phyloP scores from a whole-genome alignment of 2,329 filamentous ascomycete genomes.

The Aspergillus niger region DNA sequence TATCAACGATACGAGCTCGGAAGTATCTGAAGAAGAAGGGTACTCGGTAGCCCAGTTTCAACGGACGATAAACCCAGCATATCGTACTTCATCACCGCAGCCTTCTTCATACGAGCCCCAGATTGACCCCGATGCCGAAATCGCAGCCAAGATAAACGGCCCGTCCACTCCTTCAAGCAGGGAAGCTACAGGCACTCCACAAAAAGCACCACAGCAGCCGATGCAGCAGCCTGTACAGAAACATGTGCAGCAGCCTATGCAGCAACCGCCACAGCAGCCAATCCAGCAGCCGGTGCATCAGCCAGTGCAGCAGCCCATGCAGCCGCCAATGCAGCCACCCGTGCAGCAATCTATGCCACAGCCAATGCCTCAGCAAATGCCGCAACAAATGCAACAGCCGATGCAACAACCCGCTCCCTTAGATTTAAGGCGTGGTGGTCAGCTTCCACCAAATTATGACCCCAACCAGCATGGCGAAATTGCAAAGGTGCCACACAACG shows the following conservation, averaged over 20 bases:
- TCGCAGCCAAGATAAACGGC: conserved; percentile 66
- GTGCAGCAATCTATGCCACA: conserved; percentile 11
- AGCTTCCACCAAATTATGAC: conserved; percentile 50
- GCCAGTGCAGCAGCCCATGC: conserved; percentile 24
- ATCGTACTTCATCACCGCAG: conserved; percentile 92
- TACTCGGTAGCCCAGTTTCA: conserved; percentile 97
- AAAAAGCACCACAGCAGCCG: conserved; percentile 46
- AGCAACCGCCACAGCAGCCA: conserved; percentile 18
- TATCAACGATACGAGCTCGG: conserved; percentile 74
- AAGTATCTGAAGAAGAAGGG: conserved; percentile 85
- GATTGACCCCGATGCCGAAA: conserved; percentile 76
- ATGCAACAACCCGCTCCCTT: conserved; percentile 37
- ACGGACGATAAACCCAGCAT: conserved; percentile 90
- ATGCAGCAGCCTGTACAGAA: conserved; percentile 25
- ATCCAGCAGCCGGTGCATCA: conserved; percentile 30
- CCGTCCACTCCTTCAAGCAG: conserved; percentile 49
- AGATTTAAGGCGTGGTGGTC: conserved; percentile 42
- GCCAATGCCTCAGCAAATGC: conserved; percentile 28
- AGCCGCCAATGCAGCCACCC: conserved; percentile 48
- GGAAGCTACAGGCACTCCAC: conserved; percentile 56
- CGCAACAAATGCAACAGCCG: conserved; percentile 16
- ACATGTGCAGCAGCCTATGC: conserved; percentile 46
- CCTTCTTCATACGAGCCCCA: conserved; percentile 92
- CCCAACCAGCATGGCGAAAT: conserved; percentile 66
- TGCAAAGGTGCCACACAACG: conserved; percentile 78